Evolutionary conservation across 306 rosid species (phyloP), one percentile per base, ranked within the genome.

Genomic region (Vigna mungo): DNA sequence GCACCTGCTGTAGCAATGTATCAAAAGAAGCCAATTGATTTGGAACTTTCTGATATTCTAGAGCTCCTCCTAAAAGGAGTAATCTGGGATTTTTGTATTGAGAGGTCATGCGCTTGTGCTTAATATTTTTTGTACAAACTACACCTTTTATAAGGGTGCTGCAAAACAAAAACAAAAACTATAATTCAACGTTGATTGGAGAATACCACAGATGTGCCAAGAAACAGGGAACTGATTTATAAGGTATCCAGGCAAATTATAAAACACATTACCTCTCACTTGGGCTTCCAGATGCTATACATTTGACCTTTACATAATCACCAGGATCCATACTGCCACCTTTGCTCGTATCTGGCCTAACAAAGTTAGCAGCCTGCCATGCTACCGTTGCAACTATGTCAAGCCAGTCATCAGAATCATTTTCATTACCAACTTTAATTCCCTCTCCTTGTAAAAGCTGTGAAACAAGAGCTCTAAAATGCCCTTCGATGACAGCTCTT

Each of bases 301-400:
- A 92, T 87, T 95, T 95, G 83, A 95, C 92, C 89, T 92, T 95
- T 30, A 95, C 94, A 86, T 95, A 95, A 85, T 87, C 85, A 76
- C 81, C 96, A 54, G 99, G 97, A 86, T 95, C 99, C 99, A 95
- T 92, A 80, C 97, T 95, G 80, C 97, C 99, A 68, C 99, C 99
- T 82, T 81, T 82, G 84, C 98, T 89, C 53, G 96, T 95, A 85
- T 95, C 97, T 4, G 99, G 99, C 87, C 88, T 90, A 80, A 95
- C 94, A 87, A 87, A 95, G 87, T 80, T 89, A 72, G 96, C 99
- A 56, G 99, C 97, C 83, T 95, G 89, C 99, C 96, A 88, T 17
- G 99, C 97, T 79, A 95, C 60, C 68, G 80, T 62, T 59, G 92
- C 81, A 75, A 92, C 90, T 36, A 92, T 84, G 83, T 92, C 96